Evolutionary conservation across 225 moss, liverwort and hornwort genomes (phyloP).

Genomic region (Bryum argenteum): DNA sequence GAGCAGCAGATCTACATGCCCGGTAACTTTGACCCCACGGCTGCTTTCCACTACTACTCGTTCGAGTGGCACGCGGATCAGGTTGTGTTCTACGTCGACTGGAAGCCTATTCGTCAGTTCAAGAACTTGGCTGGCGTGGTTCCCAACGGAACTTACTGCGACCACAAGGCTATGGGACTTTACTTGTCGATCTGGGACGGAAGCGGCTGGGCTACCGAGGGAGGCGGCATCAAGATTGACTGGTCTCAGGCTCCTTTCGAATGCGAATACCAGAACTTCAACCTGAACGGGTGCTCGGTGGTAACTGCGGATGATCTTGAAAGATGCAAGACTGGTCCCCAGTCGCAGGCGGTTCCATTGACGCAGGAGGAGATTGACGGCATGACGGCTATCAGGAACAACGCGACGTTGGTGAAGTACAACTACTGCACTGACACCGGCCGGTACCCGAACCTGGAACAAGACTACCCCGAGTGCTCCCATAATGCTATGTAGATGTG

Average conservation of each 20-base stretch:
- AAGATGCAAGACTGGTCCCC: neutral
- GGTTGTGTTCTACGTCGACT: constrained; percentile 59
- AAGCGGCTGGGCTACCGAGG: constrained; percentile 66
- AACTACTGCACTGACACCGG: constrained; percentile 24
- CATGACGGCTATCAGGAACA: neutral
- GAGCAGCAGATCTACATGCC: constrained; percentile 49
- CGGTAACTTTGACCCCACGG: constrained; percentile 37
- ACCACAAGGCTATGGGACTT: constrained; percentile 56
- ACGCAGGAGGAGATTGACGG: neutral
- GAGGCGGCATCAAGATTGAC: constrained; percentile 56
- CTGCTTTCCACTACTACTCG: constrained; percentile 39
- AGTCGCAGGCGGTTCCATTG: rapidly evolving
- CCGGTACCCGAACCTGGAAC: neutral
- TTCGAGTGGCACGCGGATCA: constrained; percentile 45
- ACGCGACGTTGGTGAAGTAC: constrained; percentile 9
- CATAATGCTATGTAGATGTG: constrained; percentile 29
- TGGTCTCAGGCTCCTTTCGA: constrained; percentile 51
- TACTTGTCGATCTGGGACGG: constrained; percentile 78
- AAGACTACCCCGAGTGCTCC: neutral
- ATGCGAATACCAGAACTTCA: constrained; percentile 20
- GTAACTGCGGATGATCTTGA: rapidly evolving
- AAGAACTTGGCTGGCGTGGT: constrained; percentile 33
- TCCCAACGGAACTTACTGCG: constrained; percentile 42
- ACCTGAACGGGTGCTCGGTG: constrained; percentile 9
- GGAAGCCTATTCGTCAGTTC: constrained; percentile 61